These are phyloP conservation scores for Linnemannia schmuckeri DNA, from an alignment of 192 early-diverging fungal genomes.

Conservation along the genomic window DNA sequence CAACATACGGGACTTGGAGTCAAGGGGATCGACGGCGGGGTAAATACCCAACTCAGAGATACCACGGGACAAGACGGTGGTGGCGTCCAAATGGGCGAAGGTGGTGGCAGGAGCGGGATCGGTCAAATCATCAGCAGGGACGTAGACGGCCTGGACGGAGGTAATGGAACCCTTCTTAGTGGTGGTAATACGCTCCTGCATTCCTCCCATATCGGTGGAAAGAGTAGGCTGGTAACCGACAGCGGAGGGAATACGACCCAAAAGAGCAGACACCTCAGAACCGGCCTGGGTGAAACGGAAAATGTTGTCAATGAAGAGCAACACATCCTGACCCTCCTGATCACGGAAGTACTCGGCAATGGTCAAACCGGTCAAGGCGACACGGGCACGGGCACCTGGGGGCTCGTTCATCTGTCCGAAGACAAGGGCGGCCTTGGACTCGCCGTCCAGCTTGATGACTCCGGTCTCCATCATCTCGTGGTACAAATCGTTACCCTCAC, in stretches of 20 bases:
- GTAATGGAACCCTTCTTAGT: conserved; percentile 99
- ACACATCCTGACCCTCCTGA: conserved; percentile 98
- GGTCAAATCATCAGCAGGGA: conserved; percentile 99
- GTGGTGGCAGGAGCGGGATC: conserved; percentile 99
- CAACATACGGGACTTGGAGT: conserved; percentile 98
- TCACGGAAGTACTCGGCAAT: conserved; percentile 99
- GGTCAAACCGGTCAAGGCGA: conserved; percentile 96
- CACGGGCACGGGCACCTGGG: conserved; percentile 98
- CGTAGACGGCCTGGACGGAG: conserved; percentile 98
- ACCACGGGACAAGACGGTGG: conserved; percentile 98
- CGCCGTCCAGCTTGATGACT: conserved; percentile 95
- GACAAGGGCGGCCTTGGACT: conserved; percentile 95
- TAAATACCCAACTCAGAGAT: conserved; percentile 99
- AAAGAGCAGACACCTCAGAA: conserved; percentile 99
- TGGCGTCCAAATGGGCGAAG: conserved; percentile 99
- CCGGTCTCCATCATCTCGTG: conserved; percentile 98
- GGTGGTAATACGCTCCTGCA: conserved; percentile 99
- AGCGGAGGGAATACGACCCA: conserved; percentile 99
- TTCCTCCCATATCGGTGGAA: conserved; percentile 98
- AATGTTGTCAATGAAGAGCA: conserved; percentile 99
- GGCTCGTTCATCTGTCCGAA: conserved; percentile 99
- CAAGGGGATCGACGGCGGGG: conserved; percentile 98
- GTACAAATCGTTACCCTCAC: conserved; percentile 99
- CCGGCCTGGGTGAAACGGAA: conserved; percentile 99
- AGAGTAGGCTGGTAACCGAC: conserved; percentile 99